Conservation (phyloP, 1,139 yeast genomes). For the Candida freyschussii region DNA sequence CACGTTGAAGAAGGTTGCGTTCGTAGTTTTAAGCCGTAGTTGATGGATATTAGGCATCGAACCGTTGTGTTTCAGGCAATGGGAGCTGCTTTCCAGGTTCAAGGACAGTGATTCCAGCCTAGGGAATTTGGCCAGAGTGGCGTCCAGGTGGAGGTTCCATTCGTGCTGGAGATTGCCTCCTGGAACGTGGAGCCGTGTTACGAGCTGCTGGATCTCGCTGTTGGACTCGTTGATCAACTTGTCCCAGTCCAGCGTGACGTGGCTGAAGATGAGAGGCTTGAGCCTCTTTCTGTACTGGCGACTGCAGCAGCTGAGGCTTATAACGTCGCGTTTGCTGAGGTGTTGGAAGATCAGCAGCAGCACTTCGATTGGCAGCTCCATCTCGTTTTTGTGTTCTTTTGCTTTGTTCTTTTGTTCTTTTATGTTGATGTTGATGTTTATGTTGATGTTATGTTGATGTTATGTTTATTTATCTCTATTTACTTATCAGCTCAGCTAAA, state of each 20-base stretch:
- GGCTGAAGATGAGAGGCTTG: conserved; percentile 26
- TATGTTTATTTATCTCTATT: not conserved
- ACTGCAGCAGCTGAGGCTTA: conserved; percentile 12
- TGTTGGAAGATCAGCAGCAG: conserved; percentile 12
- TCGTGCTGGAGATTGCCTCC: conserved; percentile 27
- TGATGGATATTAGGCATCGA: conserved; percentile 15
- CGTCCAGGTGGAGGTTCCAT: conserved; percentile 29
- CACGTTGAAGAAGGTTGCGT: conserved; percentile 26
- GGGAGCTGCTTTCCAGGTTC: conserved; percentile 26
- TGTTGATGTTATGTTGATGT: not conserved
- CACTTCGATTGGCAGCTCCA: conserved; percentile 15
- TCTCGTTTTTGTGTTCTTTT: not conserved
- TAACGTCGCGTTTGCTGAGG: conserved; percentile 15
- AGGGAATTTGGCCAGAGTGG: conserved; percentile 19
- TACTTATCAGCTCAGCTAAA: conserved; percentile 17
- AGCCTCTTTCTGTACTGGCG: conserved; percentile 9
- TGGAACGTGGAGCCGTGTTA: conserved; percentile 23
- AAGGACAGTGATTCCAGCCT: conserved; percentile 23
- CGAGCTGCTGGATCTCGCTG: too few relatives aligned
- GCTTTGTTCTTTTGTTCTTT: not conserved
- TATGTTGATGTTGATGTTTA: not conserved
- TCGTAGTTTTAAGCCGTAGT: conserved; percentile 21
- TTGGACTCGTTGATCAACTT: conserved; percentile 6
- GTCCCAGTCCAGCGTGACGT: conserved; percentile 24
- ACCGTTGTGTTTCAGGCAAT: conserved; percentile 28